These are phyloP conservation scores for Staphylotrichum tortipilum DNA, from an alignment of 495 filamentous ascomycete species.

Conservation along the genomic window DNA sequence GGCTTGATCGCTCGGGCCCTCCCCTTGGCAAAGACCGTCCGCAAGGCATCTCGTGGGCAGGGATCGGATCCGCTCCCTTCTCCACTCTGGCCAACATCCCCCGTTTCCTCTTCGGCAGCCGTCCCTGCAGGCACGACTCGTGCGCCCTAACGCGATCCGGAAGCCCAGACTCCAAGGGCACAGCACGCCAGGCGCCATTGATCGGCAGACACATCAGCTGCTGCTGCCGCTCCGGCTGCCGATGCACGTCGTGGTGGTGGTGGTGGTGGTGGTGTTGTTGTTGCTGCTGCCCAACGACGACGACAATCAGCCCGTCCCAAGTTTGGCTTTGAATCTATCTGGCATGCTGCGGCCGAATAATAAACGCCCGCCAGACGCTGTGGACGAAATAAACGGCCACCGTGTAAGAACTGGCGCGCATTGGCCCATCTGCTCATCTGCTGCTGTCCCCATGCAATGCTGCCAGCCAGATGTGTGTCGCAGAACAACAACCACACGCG, in stretches of 20 bases:
- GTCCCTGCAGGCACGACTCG: conserved; percentile 1
- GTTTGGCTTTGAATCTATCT: too few relatives aligned
- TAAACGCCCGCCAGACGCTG: background rate
- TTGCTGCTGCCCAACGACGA: too few relatives aligned
- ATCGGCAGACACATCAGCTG: background rate
- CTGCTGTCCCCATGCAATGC: too few relatives aligned
- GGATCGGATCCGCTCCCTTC: conserved; percentile 2
- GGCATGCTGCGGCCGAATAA: background rate
- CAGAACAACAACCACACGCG: too few relatives aligned
- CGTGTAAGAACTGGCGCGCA: too few relatives aligned
- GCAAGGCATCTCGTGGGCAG: background rate
- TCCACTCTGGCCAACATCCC: background rate
- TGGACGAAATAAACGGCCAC: background rate
- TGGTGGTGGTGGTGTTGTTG: too few relatives aligned
- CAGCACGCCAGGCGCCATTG: background rate
- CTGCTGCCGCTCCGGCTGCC: too few relatives aligned
- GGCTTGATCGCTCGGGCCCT: conserved; percentile 3
- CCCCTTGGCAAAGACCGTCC: background rate
- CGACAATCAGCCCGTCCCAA: too few relatives aligned
- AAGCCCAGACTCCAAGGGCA: background rate
- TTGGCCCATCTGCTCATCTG: too few relatives aligned
- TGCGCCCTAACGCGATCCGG: background rate
- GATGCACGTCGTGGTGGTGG: too few relatives aligned
- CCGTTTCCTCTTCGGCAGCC: background rate
- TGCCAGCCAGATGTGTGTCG: too few relatives aligned